Base-by-base conservation (phyloP, 129 eudicot species). In the Pulicaria dysenterica region DNA sequence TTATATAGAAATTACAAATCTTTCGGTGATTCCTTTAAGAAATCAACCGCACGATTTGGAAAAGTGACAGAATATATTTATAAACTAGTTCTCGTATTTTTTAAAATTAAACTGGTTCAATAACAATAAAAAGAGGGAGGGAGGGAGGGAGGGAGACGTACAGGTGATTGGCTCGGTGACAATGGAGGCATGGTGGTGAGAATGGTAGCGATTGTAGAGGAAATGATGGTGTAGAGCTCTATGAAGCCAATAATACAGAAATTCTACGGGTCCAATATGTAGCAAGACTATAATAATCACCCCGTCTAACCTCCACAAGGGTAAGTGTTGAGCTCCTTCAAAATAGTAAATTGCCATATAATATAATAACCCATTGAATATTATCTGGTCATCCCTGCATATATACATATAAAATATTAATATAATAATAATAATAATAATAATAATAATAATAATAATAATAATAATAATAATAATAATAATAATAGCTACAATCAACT, bases 151-250 rank as follows among this genome's bases (percentile, higher is more conserved):
- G 37, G 34, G 34, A 56, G 68, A 48, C 56, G 69, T 86, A 89
- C 96, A 89, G 11, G 92, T 81, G 47, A 89, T 89, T 40, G 96
- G 96, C 82, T 89, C 87, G 11, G 96, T 89, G 74, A 82, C 96
- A 17, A 89, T 75, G 75, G 96, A 89, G 42, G 92, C 82, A 59
- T 89, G 96, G 69, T 89, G 96, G 54, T 89, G 96, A 5, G 96
- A 89, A 71, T 89, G 96, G 65, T 89, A 89, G 56, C 92, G 86
- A 68, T 78, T 83, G 77, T 89, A 89, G 54, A 89, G 96, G 55
- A 53, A 86, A 68, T 89, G 91, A 46, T 89, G 96, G 77, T 89
- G 95, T 17, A 89, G 75, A 24, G 86, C 85, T 73, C 91, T 81
- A 51, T 89, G 96, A 45, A 89, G 78, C 96, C 96, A 89, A 43